phyloP scores from a whole-genome alignment of 2,329 filamentous ascomycete genomes.

The Colletotrichum shisoi region DNA sequence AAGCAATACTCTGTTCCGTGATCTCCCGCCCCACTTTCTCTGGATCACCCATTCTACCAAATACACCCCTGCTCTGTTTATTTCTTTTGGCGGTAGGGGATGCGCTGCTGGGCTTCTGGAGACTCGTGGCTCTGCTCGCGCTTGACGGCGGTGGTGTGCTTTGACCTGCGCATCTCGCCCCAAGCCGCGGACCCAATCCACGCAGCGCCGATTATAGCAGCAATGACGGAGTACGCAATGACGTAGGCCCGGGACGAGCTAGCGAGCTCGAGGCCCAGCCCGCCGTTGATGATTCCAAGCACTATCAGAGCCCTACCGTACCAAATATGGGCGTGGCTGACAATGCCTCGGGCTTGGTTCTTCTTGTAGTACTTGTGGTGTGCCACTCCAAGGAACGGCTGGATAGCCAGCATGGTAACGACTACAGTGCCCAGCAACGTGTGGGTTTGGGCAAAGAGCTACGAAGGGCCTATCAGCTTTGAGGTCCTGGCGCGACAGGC shows the following conservation, averaged over 20 bases:
- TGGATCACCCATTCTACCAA: neutral
- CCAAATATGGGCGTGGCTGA: slow-evolving; percentile 69
- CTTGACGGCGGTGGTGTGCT: slow-evolving; percentile 25
- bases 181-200: slow-evolving; percentile 52
- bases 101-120: slow-evolving; percentile 31
- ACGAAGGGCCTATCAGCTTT: slow-evolving; percentile 24
- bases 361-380: slow-evolving; percentile 65
- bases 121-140: slow-evolving; percentile 35
- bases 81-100: slow-evolving; percentile 36
- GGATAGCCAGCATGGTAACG: slow-evolving; percentile 62
- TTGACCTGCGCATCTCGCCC: slow-evolving; percentile 27
- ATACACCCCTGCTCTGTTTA: neutral
- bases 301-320: slow-evolving; percentile 66
- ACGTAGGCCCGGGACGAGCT: slow-evolving; percentile 52
- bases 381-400: slow-evolving; percentile 65
- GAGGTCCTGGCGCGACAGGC: neutral
- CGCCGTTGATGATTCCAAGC: slow-evolving; percentile 69
- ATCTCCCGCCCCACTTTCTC: neutral
- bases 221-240: slow-evolving; percentile 65
- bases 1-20: neutral
- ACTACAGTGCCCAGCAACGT: slow-evolving; percentile 65
- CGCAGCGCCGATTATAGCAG: slow-evolving; percentile 56
- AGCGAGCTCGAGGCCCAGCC: slow-evolving; percentile 64
- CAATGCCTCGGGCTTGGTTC: slow-evolving; percentile 55
- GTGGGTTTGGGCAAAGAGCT: slow-evolving; percentile 64